Conservation (phyloP, 1,284 basidiomycete species). For the Fistulina hepatica region DNA sequence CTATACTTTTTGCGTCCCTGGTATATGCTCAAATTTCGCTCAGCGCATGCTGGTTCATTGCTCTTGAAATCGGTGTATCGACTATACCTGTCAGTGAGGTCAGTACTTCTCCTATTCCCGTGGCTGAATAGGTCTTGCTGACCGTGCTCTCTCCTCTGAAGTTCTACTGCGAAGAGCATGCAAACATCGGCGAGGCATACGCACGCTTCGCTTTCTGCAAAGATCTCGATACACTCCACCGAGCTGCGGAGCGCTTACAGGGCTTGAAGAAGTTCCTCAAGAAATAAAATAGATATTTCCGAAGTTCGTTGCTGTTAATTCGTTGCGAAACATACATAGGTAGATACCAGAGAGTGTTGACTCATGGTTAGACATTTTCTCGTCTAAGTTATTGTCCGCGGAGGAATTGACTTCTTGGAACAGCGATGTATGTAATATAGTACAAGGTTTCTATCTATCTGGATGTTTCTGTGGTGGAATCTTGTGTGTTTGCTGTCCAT, state of each 20-base stretch:
- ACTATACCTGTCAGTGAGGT: conserved; percentile 92
- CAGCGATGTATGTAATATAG: too few species aligned
- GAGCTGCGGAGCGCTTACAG: conserved; percentile 70
- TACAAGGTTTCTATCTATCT: too few species aligned
- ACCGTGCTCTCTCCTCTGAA: conserved; percentile 23
- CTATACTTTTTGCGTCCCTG: not conserved
- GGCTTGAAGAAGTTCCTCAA: conserved; percentile 59
- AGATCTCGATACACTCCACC: conserved; percentile 70
- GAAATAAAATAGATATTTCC: too few species aligned
- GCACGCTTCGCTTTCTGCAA: conserved; percentile 92
- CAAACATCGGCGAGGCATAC: conserved; percentile 75
- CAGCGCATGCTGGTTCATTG: conserved; percentile 87
- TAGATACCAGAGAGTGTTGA: too few species aligned
- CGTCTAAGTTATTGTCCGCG: too few species aligned
- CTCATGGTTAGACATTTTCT: too few species aligned
- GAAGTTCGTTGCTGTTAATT: too few species aligned
- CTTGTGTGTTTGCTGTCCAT: too few species aligned
- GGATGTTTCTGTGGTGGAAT: too few species aligned
- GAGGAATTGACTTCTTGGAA: too few species aligned
- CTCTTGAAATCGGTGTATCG: conserved; percentile 79
- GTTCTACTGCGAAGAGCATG: conserved; percentile 87
- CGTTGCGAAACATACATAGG: too few species aligned
- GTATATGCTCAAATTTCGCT: conserved; percentile 5
- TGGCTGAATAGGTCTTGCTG: conserved; percentile 4
- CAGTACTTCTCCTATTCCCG: conserved; percentile 17